Base-by-base conservation (phyloP, 257 asterid genomes). In the Hygrophila difformis region DNA sequence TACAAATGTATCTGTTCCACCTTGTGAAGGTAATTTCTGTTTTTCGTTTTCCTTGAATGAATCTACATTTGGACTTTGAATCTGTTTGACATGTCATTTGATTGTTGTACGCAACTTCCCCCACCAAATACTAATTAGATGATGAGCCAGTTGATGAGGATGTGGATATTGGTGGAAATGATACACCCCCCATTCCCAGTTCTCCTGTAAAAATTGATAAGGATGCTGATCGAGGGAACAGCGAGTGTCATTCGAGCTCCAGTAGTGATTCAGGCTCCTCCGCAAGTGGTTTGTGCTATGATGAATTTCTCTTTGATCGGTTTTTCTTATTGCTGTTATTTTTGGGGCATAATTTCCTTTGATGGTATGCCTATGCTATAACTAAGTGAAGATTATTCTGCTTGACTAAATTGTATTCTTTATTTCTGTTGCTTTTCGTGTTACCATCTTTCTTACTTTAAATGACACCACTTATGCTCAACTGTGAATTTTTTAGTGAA, bases 161-260 rank as follows among this genome's bases (percentile, higher is more conserved):
- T 60, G 73, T 78, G 33, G 95, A 84, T 68, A 81, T 84, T 65
- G 87, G 76, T 49, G 91, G 71, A 55, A 54, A 76, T 66, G 97
- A 76, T 59, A 5, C 31, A 26, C 31, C 31, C 18, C 94, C 83
- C 41, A 44, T 58, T 18, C 66, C 93, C 39, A 74, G 81, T 66
- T 75, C 71, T 52, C 66, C 87, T 9, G 46, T 75, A 37, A 77
- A 71, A 56, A 75, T 68, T 45, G 83, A 72, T 51, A 75, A 73
- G 68, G 74, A 83, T 38, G 56, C 57, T 58, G 61, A 66, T 19
- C 66, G 38, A 51, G 58, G 71, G 61, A 70, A 69, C 66, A 74
- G 67, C 59, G 76, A 72, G 39, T 60, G 79, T 73, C 4, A 26
- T 26, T 3, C 7, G 31, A 26, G 31, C 31, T 26, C 31, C 31